Evolutionary conservation across 768 basidiomycete species (phyloP).

Genomic region (Xerocomellus amylosporus): DNA sequence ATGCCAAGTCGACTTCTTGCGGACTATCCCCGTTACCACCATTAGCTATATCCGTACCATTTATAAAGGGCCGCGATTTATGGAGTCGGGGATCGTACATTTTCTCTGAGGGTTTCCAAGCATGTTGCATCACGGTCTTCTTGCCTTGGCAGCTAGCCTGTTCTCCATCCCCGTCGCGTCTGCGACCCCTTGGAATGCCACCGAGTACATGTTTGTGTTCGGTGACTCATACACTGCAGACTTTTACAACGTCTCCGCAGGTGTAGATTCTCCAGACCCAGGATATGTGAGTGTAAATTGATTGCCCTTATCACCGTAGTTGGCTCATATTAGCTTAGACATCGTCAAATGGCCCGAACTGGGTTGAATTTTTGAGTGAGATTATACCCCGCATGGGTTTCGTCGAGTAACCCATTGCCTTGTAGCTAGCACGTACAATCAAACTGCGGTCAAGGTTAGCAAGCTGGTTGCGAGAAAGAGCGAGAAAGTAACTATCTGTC

Average conservation of each 20-base stretch:
- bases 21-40: neutral
- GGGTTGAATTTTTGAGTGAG: conserved; percentile 54
- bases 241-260: conserved; percentile 58
- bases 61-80: conserved; percentile 5
- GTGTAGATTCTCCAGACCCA: conserved; percentile 50
- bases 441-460: conserved; percentile 48
- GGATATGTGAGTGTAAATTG: conserved; percentile 41
- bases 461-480: neutral
- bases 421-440: conserved; percentile 52
- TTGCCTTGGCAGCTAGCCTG: conserved; percentile 5
- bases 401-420: conserved; percentile 3
- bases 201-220: conserved; percentile 56
- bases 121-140: conserved; percentile 12
- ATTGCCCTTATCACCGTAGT: neutral
- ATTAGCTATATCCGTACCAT: neutral
- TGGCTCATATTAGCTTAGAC: conserved; percentile 36
- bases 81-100: neutral
- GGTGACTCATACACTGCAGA: conserved; percentile 63
- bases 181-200: conserved; percentile 47
- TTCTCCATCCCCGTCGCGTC: conserved; percentile 5
- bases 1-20: neutral
- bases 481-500: neutral
- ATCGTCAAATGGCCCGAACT: conserved; percentile 62
- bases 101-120: neutral
- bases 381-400: neutral